Evolutionary conservation across 2,329 filamentous ascomycete species (phyloP).

Genomic region (Talaromyces pinophilus): DNA sequence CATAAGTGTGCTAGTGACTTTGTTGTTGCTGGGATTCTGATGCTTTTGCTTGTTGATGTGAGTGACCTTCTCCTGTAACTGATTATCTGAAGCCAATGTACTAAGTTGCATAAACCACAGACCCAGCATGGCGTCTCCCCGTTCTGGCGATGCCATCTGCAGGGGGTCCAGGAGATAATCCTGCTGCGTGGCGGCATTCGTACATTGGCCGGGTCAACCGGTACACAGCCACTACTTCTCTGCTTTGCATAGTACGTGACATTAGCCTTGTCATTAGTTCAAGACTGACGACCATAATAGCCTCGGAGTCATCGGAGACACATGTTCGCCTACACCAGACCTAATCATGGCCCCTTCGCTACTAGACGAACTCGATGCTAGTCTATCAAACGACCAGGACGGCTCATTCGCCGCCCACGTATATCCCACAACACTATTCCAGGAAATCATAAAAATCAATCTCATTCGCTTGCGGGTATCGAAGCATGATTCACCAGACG

Average conservation of each 20-base stretch:
- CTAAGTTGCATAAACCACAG: constrained; percentile 23
- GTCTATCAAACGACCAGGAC: constrained; percentile 28
- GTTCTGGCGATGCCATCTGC: constrained; percentile 41
- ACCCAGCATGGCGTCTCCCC: constrained; percentile 33
- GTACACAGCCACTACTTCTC: constrained; percentile 30
- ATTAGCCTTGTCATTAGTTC: background rate
- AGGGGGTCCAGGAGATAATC: constrained; percentile 37
- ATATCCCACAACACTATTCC: background rate
- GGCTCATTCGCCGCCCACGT: constrained; percentile 24
- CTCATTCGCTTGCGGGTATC: constrained; percentile 31
- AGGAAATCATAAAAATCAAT: constrained; percentile 5
- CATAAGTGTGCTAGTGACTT: constrained; percentile 29
- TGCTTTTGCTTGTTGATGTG: background rate
- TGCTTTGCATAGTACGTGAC: constrained; percentile 32
- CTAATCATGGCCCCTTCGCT: constrained; percentile 31
- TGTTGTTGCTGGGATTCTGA: constrained; percentile 31
- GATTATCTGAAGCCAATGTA: too few relatives aligned
- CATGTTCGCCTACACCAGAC: constrained; percentile 39
- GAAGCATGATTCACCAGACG: background rate
- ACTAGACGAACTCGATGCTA: constrained; percentile 31
- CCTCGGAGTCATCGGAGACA: constrained; percentile 39
- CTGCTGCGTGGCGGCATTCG: constrained; percentile 37
- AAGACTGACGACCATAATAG: constrained; percentile 29
- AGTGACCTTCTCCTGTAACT: background rate
- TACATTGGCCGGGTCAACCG: constrained; percentile 25